Base-by-base conservation (phyloP, 1,139 yeast species). In the Eremothecium sinecaudum region DNA sequence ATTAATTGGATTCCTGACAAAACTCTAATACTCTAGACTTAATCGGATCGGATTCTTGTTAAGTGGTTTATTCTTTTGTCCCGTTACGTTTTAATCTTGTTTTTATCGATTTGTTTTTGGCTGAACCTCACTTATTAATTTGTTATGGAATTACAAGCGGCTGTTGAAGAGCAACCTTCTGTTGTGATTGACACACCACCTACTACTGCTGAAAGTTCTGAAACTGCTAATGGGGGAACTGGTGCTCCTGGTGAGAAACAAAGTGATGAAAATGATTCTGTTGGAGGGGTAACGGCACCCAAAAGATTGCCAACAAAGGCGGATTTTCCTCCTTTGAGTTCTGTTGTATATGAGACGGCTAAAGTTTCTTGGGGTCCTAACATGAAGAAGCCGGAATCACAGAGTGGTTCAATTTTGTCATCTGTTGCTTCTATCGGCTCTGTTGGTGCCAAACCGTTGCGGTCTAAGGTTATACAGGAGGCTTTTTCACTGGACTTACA, bases 131-230 rank as follows among this genome's bases (percentile, higher is more conserved):
- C 41, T 42, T n/a, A n/a, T n/a, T n/a, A n/a, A 40, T 63, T 82
- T 11, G 81, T 81, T 34, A 69, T 79, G 18, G 87, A 92, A 18
- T 83, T 87, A n/a, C 81, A 79, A 59, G 75, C 79, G 48, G 79
- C 81, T 24, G 87, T 90, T 48, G 71, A 80, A 32, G 87, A 79
- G 58, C 62, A 34, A 19, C 33, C 33, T 32, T 20, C 40, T 28
- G 36, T 28, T 16, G 21, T 35, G 20, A 23, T 31, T 14, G 48
- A 45, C 21, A 42, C 47, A 5, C 45, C 48, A 23, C 46, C 48
- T 22, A 42, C 45, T 12, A 39, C 47, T 26, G 44, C 31, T 9
- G 46, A 39, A 16, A 37, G 41, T 6, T 31, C 33, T 20, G 27
- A 29, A 5, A 13, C 30, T 11, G 25, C 35, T 22, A 25, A 16